phyloP scores from a whole-genome alignment of 108 stramenopile species.

The Skeletonema marinoi region DNA sequence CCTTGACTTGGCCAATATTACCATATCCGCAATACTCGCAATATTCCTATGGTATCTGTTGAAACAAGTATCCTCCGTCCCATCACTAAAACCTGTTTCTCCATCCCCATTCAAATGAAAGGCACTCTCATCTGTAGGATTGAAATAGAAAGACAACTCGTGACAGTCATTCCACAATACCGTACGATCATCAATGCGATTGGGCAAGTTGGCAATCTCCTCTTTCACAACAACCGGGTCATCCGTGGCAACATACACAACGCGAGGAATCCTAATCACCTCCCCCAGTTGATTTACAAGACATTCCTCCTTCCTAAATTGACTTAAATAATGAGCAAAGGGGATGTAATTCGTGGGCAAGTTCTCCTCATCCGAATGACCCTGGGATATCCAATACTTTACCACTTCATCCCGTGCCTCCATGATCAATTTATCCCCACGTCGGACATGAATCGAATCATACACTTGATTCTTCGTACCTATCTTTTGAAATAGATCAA shows the following conservation, averaged over 20 bases:
- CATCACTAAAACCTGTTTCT: not conserved
- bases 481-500: constrained; percentile 6
- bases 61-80: constrained; percentile 31
- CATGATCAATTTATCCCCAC: constrained; percentile 43
- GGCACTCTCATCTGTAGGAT: constrained; percentile 12
- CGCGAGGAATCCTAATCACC: not conserved
- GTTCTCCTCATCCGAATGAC: constrained; percentile 14
- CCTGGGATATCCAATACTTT: constrained; percentile 35
- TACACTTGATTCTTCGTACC: not conserved
- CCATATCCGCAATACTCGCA: constrained; percentile 42
- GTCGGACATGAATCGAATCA: constrained; percentile 44
- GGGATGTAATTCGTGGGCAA: constrained; percentile 37
- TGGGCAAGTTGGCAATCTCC: constrained; percentile 30
- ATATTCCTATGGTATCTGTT: constrained; percentile 45
- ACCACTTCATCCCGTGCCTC: constrained; percentile 24
- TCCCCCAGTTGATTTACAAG: constrained; percentile 4
- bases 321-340: constrained; percentile 20
- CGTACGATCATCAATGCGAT: not conserved
- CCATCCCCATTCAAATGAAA: constrained; percentile 25
- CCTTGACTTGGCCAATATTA: constrained; percentile 18
- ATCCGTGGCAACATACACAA: constrained; percentile 46
- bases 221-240: constrained; percentile 32
- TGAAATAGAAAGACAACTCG: constrained; percentile 41
- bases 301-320: constrained; percentile 10
- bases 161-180: constrained; percentile 31